Evolutionary conservation across 306 rosid species (phyloP).

Genomic region (Ochetophila trinervis): DNA sequence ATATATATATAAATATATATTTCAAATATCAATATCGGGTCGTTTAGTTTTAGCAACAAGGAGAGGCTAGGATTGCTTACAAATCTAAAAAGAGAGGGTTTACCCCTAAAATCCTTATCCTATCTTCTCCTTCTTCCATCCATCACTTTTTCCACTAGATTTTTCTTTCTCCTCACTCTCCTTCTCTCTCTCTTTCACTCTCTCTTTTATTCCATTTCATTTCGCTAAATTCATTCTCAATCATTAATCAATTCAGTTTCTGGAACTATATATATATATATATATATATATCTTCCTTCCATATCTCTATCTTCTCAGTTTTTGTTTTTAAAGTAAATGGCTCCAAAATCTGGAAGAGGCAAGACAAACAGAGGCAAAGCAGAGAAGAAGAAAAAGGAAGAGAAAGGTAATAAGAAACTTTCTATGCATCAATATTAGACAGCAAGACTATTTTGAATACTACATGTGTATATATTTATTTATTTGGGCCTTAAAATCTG

Average conservation of each 20-base stretch:
- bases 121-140: conserved; percentile 53
- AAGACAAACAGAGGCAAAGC: conserved; percentile 68
- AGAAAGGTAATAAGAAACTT: conserved; percentile 52
- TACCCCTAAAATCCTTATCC: conserved; percentile 56
- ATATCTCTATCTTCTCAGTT: not conserved
- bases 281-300: not conserved
- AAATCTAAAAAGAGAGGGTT: conserved; percentile 49
- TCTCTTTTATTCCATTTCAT: not conserved
- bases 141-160: conserved; percentile 13
- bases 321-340: conserved; percentile 38
- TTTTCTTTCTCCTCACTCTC: conserved; percentile 12
- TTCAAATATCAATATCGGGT: too few relatives aligned
- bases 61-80: conserved; percentile 57
- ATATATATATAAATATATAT: too few relatives aligned
- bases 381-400: conserved; percentile 93
- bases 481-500: not conserved
- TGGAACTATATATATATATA: not conserved
- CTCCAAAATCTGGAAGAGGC: conserved; percentile 85
- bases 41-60: conserved; percentile 38
- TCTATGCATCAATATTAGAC: not conserved
- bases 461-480: too few relatives aligned
- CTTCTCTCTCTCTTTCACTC: conserved; percentile 1
- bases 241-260: not conserved
- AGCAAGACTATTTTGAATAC: not conserved
- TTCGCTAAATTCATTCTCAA: too few relatives aligned